Evolutionary conservation across 352 stramenopile species (phyloP).

Genomic region (Phytopythium oedochilum): DNA sequence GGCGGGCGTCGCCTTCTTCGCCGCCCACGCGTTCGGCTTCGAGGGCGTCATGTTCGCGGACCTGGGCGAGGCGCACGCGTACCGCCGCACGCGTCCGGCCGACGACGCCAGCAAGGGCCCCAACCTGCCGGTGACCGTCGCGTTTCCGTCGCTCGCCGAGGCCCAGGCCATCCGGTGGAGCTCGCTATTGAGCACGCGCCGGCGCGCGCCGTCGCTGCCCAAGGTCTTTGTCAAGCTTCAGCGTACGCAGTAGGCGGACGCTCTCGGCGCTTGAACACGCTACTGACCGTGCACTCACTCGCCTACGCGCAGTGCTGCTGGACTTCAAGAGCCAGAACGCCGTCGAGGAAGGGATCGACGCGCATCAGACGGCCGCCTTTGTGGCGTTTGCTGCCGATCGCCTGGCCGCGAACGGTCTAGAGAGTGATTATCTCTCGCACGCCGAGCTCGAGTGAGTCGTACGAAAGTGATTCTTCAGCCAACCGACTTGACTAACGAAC

Average conservation of each 20-base stretch:
- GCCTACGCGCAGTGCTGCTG: conserved; percentile 42
- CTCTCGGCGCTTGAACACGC: too few relatives aligned
- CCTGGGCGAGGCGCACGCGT: conserved; percentile 54
- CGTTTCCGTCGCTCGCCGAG: conserved; percentile 53
- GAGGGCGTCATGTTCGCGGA: conserved; percentile 78
- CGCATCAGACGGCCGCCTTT: conserved; percentile 31
- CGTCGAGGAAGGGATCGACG: conserved; percentile 4
- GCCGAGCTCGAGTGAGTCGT: conserved; percentile 40
- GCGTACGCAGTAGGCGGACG: conserved; percentile 25
- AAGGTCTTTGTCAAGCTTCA: conserved; percentile 76
- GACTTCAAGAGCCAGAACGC: conserved; percentile 33
- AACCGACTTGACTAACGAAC: neutral
- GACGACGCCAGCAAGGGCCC: conserved; percentile 19
- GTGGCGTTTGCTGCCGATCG: conserved; percentile 47
- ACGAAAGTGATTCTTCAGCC: neutral
- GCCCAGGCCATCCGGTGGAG: conserved; percentile 53
- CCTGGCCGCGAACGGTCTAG: conserved; percentile 53
- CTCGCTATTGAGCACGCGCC: conserved; percentile 58
- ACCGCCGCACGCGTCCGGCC: conserved; percentile 36
- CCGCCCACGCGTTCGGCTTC: conserved; percentile 71
- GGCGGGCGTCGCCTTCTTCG: conserved; percentile 63
- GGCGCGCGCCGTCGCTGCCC: conserved; percentile 67
- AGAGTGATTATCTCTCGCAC: conserved; percentile 48
- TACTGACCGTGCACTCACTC: neutral
- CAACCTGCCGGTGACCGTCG: conserved; percentile 30